Evolutionary conservation across 208 protist species (phyloP).

Genomic region (Borovskyia barvae): DNA sequence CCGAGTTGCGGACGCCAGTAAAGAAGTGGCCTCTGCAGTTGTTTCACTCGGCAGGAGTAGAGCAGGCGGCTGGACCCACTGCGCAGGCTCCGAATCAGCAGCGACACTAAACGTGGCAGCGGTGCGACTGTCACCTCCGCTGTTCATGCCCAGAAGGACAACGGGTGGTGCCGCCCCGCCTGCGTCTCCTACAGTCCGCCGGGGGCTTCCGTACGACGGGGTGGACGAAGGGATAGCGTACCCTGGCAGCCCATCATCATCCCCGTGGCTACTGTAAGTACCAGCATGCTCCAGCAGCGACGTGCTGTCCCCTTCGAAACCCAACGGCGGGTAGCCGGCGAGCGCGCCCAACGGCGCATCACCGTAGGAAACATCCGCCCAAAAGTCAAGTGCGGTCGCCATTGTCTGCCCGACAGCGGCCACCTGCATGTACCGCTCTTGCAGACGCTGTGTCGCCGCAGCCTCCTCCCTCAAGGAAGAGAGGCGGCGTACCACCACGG

Average conservation of each 20-base stretch:
- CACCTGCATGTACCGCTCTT: slow-evolving; percentile 36
- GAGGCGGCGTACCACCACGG: slow-evolving; percentile 47
- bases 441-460: slow-evolving; percentile 21
- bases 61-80: slow-evolving; percentile 5
- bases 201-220: too few relatives aligned
- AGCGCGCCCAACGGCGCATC: slow-evolving; percentile 15
- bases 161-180: neutral
- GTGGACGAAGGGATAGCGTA: too few relatives aligned
- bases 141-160: slow-evolving; percentile 1
- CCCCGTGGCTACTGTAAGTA: too few relatives aligned
- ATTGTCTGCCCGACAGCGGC: slow-evolving; percentile 70
- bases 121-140: too few relatives aligned
- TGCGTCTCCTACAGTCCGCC: too few relatives aligned
- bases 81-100: too few relatives aligned
- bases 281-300: slow-evolving; percentile 3
- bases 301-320: slow-evolving; percentile 8
- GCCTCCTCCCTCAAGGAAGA: slow-evolving; percentile 28
- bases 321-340: slow-evolving; percentile 24
- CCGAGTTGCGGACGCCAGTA: too few relatives aligned
- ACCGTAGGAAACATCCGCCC: slow-evolving; percentile 36
- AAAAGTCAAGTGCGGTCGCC: slow-evolving; percentile 54
- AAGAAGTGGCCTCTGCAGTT: too few relatives aligned
- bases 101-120: too few relatives aligned
- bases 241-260: too few relatives aligned
- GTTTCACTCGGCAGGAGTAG: slow-evolving; percentile 1